phyloP scores from a whole-genome alignment of 1,139 yeast species.

The Taphrina sp. region DNA sequence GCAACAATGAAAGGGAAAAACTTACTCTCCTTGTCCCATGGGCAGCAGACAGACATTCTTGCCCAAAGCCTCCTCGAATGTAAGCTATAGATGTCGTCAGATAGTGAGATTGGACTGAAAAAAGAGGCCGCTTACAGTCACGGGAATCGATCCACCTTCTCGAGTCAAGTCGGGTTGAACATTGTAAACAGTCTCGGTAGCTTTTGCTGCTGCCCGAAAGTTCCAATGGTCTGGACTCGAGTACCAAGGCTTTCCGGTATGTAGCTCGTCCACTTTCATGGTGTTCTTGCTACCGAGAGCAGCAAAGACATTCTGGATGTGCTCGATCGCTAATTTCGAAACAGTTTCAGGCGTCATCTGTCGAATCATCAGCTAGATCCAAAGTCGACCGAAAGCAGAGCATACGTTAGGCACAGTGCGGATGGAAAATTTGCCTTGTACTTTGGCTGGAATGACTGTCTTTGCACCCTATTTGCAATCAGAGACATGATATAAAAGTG shows the following conservation, averaged over 20 bases:
- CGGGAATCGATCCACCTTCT: slow-evolving; percentile 87
- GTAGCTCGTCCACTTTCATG: slow-evolving; percentile 70
- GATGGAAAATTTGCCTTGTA: slow-evolving; percentile 88
- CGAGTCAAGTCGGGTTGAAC: slow-evolving; percentile 95
- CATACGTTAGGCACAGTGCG: slow-evolving; percentile 99
- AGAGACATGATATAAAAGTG: too few relatives aligned
- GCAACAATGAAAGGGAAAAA: slow-evolving; percentile 87
- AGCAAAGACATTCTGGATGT: slow-evolving; percentile 64
- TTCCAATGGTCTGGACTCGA: slow-evolving; percentile 90
- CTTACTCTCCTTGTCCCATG: slow-evolving; percentile 29
- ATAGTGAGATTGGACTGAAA: too few relatives aligned
- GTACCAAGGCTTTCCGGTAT: slow-evolving; percentile 96
- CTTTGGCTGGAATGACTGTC: slow-evolving; percentile 96
- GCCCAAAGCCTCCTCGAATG: slow-evolving; percentile 68
- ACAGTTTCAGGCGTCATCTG: slow-evolving; percentile 78
- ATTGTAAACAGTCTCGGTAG: slow-evolving; percentile 92
- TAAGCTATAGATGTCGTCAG: too few relatives aligned
- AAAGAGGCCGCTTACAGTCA: too few relatives aligned
- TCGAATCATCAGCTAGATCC: too few relatives aligned
- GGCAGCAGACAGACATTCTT: slow-evolving; percentile 49
- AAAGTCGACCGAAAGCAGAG: too few relatives aligned
- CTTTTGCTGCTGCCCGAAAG: slow-evolving; percentile 90
- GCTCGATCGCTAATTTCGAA: slow-evolving; percentile 70
- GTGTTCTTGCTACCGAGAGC: slow-evolving; percentile 74
- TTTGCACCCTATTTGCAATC: slow-evolving; percentile 78